Evolutionary conservation across 352 stramenopile species (phyloP), one percentile per base, ranked within the genome.

Genomic region (Phytophthora quininea): DNA sequence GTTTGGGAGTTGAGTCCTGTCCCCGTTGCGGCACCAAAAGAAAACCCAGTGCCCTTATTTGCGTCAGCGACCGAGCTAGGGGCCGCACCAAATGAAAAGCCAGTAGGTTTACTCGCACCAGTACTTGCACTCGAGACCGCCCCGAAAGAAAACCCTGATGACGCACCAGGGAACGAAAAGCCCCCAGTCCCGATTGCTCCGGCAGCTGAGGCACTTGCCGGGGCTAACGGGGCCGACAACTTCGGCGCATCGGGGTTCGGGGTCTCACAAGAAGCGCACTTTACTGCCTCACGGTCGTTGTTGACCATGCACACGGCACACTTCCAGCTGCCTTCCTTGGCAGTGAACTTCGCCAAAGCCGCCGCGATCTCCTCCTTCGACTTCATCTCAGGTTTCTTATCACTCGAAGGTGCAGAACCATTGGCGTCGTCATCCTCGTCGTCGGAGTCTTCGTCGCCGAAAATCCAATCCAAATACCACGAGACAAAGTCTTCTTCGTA

Each of bases 271-370:
- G 82, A 69, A 6, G 35, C 69, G 37, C 82, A 89, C 52, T 82
- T 80, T 33, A 56, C 35, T 11, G 76, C 78, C 12, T 78, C 62
- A 1, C 71, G 54, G 12, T 62, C 58, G 60, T 90, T 90, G 31
- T 5, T 69, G 9, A 88, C 65, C 62, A 88, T 79, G 58, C 83
- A 91, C 27, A 66, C 46, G 3, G 40, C 59, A 50, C 83, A 91
- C 50, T 88, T 90, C 83, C 83, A 91, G 24, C 69, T 80, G 37
- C 80, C 83, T 62, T 88, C 77, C 35, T 75, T 74, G 11, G 73
- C 67, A 40, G 71, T 66, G 33, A 86, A 88, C 54, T 77, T 91
- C 6, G 64, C 74, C 35, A 89, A 77, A 9, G 62, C 82, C 19
- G 69, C 76, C 11, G 69, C 67, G 49, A 86, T 87, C 33, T 89